Conservation (phyloP, 2,329 filamentous ascomycete genomes). For the Calonectria fujianensis region DNA sequence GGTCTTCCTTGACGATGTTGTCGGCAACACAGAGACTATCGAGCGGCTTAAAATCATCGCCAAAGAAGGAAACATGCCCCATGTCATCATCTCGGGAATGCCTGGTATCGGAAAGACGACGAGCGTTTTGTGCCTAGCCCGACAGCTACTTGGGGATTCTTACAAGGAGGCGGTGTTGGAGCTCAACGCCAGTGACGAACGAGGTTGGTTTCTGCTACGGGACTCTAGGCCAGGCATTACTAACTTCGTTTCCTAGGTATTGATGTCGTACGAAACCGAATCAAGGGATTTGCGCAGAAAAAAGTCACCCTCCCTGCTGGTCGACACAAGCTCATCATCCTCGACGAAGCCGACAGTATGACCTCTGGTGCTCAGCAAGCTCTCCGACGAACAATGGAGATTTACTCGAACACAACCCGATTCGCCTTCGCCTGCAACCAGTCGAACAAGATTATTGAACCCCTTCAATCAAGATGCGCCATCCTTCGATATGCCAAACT, state of each 20-base stretch:
- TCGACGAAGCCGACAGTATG: slow-evolving; percentile 99
- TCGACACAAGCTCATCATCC: slow-evolving; percentile 95
- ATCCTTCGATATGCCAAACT: slow-evolving; percentile 95
- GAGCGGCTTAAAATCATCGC: slow-evolving; percentile 98
- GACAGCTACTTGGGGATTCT: slow-evolving; percentile 91
- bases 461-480: slow-evolving; percentile 96
- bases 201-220: slow-evolving; percentile 72
- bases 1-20: slow-evolving; percentile 95
- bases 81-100: slow-evolving; percentile 99
- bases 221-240: neutral
- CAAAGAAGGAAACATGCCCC: slow-evolving; percentile 99
- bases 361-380: slow-evolving; percentile 97
- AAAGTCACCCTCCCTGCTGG: slow-evolving; percentile 96
- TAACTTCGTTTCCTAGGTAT: slow-evolving; percentile 76
- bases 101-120: slow-evolving; percentile 99
- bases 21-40: slow-evolving; percentile 98
- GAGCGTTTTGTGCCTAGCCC: slow-evolving; percentile 92
- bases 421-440: slow-evolving; percentile 99
- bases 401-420: slow-evolving; percentile 95
- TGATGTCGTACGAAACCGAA: slow-evolving; percentile 96
- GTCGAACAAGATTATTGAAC: slow-evolving; percentile 99
- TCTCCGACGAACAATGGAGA: slow-evolving; percentile 97
- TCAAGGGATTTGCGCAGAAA: slow-evolving; percentile 99
- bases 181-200: slow-evolving; percentile 96
- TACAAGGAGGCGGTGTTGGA: slow-evolving; percentile 99